Evolutionary conservation across 495 filamentous ascomycete genomes (phyloP).

Genomic region (Tuber calosporum): DNA sequence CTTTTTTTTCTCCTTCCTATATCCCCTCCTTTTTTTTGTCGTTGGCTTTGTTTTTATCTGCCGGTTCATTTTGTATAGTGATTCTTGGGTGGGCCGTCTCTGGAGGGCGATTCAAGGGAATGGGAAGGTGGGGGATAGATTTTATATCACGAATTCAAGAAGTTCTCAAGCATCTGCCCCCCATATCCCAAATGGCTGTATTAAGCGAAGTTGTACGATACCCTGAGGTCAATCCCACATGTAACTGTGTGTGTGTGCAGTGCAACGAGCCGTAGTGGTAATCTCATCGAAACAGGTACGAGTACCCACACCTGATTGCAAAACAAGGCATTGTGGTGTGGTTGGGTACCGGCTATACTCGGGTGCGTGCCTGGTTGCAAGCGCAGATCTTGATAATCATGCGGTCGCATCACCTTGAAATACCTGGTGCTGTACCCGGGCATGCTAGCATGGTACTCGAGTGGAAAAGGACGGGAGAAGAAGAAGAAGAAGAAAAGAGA

Average conservation of each 20-base stretch:
- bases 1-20: background rate
- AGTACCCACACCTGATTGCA: too few species aligned
- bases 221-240: background rate
- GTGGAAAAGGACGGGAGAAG: too few species aligned
- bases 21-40: background rate
- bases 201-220: background rate
- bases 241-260: background rate
- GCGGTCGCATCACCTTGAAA: background rate
- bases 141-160: background rate
- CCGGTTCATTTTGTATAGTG: background rate
- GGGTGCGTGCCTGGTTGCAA: background rate
- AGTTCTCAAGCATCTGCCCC: background rate
- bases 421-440: too few species aligned
- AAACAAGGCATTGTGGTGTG: background rate
- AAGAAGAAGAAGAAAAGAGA: too few species aligned
- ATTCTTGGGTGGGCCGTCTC: background rate
- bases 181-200: background rate
- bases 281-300: background rate
- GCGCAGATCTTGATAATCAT: background rate
- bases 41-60: background rate
- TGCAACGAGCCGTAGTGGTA: background rate
- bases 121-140: background rate
- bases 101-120: background rate
- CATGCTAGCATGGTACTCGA: too few species aligned
- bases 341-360: background rate